Evolutionary conservation across 441 rosid species (phyloP), one percentile per base, ranked within the genome.

Genomic region (Hypseocharis bilobata): DNA sequence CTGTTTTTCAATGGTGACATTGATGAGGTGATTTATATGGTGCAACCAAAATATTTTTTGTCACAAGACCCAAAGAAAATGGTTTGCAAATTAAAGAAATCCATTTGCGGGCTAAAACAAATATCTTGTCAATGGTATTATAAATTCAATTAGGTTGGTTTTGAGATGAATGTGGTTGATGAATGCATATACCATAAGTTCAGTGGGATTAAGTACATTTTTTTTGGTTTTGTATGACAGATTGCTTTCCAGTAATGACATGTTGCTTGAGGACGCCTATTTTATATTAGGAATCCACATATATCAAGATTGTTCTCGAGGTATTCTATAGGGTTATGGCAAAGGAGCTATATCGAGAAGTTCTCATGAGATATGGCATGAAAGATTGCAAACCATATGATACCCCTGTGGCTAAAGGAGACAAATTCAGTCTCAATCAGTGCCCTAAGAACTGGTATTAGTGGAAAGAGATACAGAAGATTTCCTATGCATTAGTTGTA

Each of bases 1-100:
- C 6, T 20, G 17, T 59, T 59, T 59, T 6, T 59, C 22, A 59
- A 59, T 59, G 63, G 63, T 59, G 38, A 32, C 51, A 38, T 62
- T 17, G 52, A 62, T 17, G 65, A 25, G 10, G 4, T 28, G 7
- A 25, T 22, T 0, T 56, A 56, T 56, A 20, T 56, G 61, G 29
- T 28, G 52, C 52, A 62, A 20, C 65, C 28, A 62, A 10, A 59
- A 34, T 0, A 19, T 17, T 59, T 59, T 59, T 38, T 11, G 40
- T 29, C 6, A 13, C 8, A 4, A 1, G 45, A 36, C 19, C 13
- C 47, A 25, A 44, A 62, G 63, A 28, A 59, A 7, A 59, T 29
- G 40, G 22, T 59, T n/a, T 59, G 40, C 22, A 59, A 59, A 59
- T 34, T 28, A 40, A 60, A 32, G 4, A 60, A 60, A 40, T 60